Evolutionary conservation across 176 grass and related monocot genomes (phyloP).

Genomic region (Calamus simplicifolius): DNA sequence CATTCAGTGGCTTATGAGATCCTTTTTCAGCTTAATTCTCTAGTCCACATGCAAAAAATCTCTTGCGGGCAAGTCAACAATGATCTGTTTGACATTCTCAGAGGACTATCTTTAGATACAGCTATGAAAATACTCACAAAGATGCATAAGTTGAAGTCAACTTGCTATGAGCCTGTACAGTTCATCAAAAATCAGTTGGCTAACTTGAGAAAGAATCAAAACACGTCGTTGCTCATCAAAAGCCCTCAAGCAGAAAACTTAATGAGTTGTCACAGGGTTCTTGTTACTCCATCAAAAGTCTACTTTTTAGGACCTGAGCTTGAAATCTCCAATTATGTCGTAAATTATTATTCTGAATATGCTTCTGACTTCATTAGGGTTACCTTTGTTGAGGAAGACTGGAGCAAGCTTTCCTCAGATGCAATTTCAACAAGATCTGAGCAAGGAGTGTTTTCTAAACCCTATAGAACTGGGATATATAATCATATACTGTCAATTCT

Average conservation of each 20-base stretch:
- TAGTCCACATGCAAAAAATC: slow-evolving; percentile 86
- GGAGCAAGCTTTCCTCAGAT: slow-evolving; percentile 74
- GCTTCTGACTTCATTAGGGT: slow-evolving; percentile 91
- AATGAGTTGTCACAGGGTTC: slow-evolving; percentile 72
- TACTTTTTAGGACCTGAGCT: slow-evolving; percentile 84
- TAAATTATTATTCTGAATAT: slow-evolving; percentile 49
- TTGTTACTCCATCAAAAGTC: slow-evolving; percentile 82
- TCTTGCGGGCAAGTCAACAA: slow-evolving; percentile 44
- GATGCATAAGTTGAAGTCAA: slow-evolving; percentile 65
- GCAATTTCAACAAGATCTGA: slow-evolving; percentile 63
- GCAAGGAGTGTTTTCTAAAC: slow-evolving; percentile 50
- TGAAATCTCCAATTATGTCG: slow-evolving; percentile 86
- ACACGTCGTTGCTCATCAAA: slow-evolving; percentile 23
- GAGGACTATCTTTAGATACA: slow-evolving; percentile 37
- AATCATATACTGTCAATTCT: slow-evolving; percentile 70
- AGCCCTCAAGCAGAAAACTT: slow-evolving; percentile 27
- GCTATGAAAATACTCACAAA: slow-evolving; percentile 62
- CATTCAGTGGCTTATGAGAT: slow-evolving; percentile 65
- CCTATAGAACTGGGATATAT: slow-evolving; percentile 69
- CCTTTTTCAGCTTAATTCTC: slow-evolving; percentile 80
- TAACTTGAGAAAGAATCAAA: slow-evolving; percentile 28
- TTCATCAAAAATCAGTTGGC: slow-evolving; percentile 52
- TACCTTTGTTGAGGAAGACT: slow-evolving; percentile 94
- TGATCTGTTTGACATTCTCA: slow-evolving; percentile 66
- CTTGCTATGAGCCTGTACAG: slow-evolving; percentile 67